phyloP scores from a whole-genome alignment of 225 moss, liverwort and hornwort species.

The Sphagnum tenellum region DNA sequence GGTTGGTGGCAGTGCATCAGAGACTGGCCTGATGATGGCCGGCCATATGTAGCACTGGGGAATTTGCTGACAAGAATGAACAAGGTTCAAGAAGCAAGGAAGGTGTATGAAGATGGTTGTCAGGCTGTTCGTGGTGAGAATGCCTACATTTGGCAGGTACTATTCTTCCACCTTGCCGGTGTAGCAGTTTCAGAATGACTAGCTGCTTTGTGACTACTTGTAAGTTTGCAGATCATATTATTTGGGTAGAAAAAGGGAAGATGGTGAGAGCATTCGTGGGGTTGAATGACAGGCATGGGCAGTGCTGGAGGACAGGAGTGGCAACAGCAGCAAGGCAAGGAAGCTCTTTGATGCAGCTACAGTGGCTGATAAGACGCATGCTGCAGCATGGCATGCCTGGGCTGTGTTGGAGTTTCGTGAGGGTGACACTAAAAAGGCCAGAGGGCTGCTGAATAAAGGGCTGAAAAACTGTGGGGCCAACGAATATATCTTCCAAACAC shows the following conservation, averaged over 20 bases:
- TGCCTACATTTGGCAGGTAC: slow-evolving; percentile 94
- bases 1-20: slow-evolving; percentile 59
- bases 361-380: slow-evolving; percentile 83
- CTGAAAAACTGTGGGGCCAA: slow-evolving; percentile 69
- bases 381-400: slow-evolving; percentile 98
- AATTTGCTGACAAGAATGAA: slow-evolving; percentile 50
- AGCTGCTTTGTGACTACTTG: not conserved
- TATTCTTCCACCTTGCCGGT: not conserved
- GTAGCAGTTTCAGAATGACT: not conserved
- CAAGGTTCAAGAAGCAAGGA: slow-evolving; percentile 63
- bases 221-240: not conserved
- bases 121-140: slow-evolving; percentile 94
- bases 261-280: not conserved
- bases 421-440: slow-evolving; percentile 73
- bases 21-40: slow-evolving; percentile 95
- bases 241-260: no score
- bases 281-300: slow-evolving; percentile 74
- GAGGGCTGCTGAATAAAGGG: slow-evolving; percentile 78
- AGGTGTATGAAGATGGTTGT: slow-evolving; percentile 82
- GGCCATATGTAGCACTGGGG: slow-evolving; percentile 79
- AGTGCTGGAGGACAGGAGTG: slow-evolving; percentile 65
- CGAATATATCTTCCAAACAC: slow-evolving; percentile 83
- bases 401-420: slow-evolving; percentile 91
- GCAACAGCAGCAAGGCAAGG: slow-evolving; percentile 72
- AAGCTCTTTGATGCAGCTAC: slow-evolving; percentile 89